Evolutionary conservation across 2,329 filamentous ascomycete species (phyloP), one percentile per base, ranked within the genome.

Genomic region (Fusarium succisae): DNA sequence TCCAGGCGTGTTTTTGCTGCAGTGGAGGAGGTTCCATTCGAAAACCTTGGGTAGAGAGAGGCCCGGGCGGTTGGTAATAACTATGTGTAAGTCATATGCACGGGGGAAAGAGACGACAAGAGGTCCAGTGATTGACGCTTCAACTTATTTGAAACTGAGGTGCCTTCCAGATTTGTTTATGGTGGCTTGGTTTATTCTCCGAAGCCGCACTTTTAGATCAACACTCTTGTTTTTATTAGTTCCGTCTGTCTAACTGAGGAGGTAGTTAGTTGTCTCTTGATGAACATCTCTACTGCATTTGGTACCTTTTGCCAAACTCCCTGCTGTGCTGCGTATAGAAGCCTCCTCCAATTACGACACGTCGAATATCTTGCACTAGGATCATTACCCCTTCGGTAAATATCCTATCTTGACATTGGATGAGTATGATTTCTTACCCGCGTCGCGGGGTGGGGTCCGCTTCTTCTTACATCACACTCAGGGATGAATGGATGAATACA

Each of bases 321-420:
- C 32, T 26, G 26, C 9, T 45, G 9, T 15, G 50, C 59, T 45
- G 56, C 28, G 48, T 39, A 45, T 47, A 28, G 28, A 54, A 41
- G 41, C 17, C 24, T 37, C 37, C n/a, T 56, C 58, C 65, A 70
- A 66, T 70, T 69, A 63, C 32, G 66, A 53, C 32, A 50, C 59
- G 48, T 47, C 28, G n/a, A 63, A 58, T 58, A 57, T 62, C 35
- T 57, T 66, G 47, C 50, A 66, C 66, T 59, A 62, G 48, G 67
- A 71, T 66, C 67, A 67, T 71, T 67, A 26, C 69, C 68, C 68
- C 60, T 70, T 70, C 66, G 66, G 66, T 69, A 69, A 47, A 70
- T 60, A 69, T 58, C 51, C 66, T 56, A 69, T 69, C 51, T 70
- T 26, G 38, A 69, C 66, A 69, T 70, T 69, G 65, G 59, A 58